Conservation (phyloP, 257 asterid species). For the Linaria vulgaris region DNA sequence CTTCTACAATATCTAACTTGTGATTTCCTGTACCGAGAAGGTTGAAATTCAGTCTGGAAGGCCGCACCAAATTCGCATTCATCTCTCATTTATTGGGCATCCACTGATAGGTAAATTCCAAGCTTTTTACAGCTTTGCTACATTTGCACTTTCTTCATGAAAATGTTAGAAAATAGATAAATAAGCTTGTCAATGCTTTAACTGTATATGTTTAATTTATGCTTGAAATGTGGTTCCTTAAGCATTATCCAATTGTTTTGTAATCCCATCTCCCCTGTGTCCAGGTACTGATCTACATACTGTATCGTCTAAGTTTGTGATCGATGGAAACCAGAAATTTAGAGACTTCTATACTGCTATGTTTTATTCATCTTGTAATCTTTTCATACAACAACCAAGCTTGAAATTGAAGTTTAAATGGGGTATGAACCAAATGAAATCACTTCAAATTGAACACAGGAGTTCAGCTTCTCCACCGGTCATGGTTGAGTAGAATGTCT, state of each 20-base stretch:
- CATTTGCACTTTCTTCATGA: background rate
- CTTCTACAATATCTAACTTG: conserved; percentile 12
- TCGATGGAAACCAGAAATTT: too few relatives aligned
- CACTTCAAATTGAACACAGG: too few relatives aligned
- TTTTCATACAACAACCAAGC: background rate
- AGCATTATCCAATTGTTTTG: conserved; percentile 10
- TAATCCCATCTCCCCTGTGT: background rate
- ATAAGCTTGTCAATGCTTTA: background rate
- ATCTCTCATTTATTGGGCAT: conserved; percentile 82
- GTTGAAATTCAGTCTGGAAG: conserved; percentile 96
- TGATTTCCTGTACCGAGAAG: conserved; percentile 37
- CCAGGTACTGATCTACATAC: background rate
- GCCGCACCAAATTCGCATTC: conserved; percentile 98
- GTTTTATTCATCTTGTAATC: conserved; percentile 2
- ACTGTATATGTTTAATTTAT: conserved; percentile 1
- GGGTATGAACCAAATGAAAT: too few relatives aligned
- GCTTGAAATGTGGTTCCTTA: background rate
- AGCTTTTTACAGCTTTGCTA: conserved; percentile 15
- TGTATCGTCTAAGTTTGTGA: background rate
- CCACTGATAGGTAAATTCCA: conserved; percentile 64
- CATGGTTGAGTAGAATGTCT: too few relatives aligned
- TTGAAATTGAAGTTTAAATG: too few relatives aligned
- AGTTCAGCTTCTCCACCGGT: too few relatives aligned
- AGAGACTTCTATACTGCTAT: too few relatives aligned
- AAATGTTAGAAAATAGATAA: conserved; percentile 7